Conservation (phyloP, 495 filamentous ascomycete genomes). For the Friedmanniomyces simplex region DNA sequence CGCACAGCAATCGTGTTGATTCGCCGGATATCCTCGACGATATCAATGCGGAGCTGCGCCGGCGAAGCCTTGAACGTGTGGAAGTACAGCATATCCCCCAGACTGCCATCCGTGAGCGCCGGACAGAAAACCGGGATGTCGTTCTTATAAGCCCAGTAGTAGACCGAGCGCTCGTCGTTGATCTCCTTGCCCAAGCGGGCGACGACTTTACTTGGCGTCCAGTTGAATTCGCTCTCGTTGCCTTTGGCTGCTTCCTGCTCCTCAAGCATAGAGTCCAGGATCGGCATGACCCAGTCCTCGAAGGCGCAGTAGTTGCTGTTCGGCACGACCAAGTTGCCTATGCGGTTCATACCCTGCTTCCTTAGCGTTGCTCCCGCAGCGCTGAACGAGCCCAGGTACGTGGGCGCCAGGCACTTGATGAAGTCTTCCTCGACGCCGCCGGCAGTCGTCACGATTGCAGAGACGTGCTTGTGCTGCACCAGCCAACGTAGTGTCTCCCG, state of each 20-base stretch:
- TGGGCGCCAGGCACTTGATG: constrained; percentile 92
- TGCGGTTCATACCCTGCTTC: constrained; percentile 78
- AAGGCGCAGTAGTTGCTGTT: constrained; percentile 96
- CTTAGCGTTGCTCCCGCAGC: constrained; percentile 65
- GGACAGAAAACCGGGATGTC: constrained; percentile 94
- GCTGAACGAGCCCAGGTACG: constrained; percentile 79
- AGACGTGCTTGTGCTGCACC: constrained; percentile 82
- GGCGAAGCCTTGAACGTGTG: constrained; percentile 85
- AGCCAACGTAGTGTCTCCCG: constrained; percentile 85
- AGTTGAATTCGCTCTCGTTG: constrained; percentile 59
- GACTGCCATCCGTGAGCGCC: constrained; percentile 82
- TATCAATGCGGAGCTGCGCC: constrained; percentile 66
- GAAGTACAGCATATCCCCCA: constrained; percentile 97
- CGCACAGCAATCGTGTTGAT: constrained; percentile 83
- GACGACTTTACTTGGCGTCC: constrained; percentile 87
- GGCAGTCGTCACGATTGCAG: constrained; percentile 85
- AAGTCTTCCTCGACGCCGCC: constrained; percentile 97
- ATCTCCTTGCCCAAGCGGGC: constrained; percentile 81
- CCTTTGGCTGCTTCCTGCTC: constrained; percentile 71
- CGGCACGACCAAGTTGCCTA: constrained; percentile 92
- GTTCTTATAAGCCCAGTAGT: constrained; percentile 92
- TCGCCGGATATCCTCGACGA: constrained; percentile 76
- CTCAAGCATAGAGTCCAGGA: constrained; percentile 79
- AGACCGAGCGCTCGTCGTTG: constrained; percentile 75
- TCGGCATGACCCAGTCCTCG: constrained; percentile 93